phyloP scores from a whole-genome alignment of 768 basidiomycete genomes.

The Russula virescens region DNA sequence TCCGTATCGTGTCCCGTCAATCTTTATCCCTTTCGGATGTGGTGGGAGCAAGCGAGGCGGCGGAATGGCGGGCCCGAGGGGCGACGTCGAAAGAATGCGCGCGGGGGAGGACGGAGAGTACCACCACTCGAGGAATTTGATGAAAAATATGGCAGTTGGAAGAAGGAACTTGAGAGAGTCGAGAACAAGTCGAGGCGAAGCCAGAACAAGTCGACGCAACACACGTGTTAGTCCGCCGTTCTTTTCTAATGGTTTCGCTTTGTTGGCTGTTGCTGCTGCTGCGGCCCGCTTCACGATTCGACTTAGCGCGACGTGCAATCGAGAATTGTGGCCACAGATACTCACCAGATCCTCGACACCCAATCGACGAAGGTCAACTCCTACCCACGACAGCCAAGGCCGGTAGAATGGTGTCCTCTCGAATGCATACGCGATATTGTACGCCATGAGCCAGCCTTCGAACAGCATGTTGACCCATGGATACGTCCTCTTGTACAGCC shows the following conservation, averaged over 20 bases:
- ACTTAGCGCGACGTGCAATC: constrained; percentile 14
- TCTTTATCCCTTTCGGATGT: constrained; percentile 63
- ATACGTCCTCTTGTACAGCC: constrained; percentile 66
- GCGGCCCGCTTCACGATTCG: constrained; percentile 27
- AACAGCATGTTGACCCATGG: constrained; percentile 75
- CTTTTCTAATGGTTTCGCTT: constrained; percentile 24
- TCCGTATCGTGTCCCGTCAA: constrained; percentile 66
- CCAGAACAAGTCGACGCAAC: constrained; percentile 43
- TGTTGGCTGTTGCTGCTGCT: constrained; percentile 21
- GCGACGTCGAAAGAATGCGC: constrained; percentile 56
- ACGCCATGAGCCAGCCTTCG: constrained; percentile 77
- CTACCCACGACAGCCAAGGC: constrained; percentile 87
- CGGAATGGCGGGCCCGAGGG: constrained; percentile 62
- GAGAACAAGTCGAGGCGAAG: constrained; percentile 57
- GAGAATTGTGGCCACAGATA: constrained; percentile 5
- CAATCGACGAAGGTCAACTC: constrained; percentile 75
- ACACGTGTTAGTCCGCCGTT: constrained; percentile 37
- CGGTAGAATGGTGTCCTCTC: constrained; percentile 81
- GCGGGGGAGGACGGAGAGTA: constrained; percentile 91
- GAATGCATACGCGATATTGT: constrained; percentile 88
- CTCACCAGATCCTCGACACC: constrained; percentile 75
- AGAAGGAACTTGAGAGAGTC: constrained; percentile 76
- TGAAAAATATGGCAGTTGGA: constrained; percentile 86
- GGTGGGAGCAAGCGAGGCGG: constrained; percentile 73
- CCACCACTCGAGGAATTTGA: constrained; percentile 99